These are phyloP conservation scores for Salvia splendens DNA, from an alignment of 257 asterid genomes.

Conservation along the genomic window DNA sequence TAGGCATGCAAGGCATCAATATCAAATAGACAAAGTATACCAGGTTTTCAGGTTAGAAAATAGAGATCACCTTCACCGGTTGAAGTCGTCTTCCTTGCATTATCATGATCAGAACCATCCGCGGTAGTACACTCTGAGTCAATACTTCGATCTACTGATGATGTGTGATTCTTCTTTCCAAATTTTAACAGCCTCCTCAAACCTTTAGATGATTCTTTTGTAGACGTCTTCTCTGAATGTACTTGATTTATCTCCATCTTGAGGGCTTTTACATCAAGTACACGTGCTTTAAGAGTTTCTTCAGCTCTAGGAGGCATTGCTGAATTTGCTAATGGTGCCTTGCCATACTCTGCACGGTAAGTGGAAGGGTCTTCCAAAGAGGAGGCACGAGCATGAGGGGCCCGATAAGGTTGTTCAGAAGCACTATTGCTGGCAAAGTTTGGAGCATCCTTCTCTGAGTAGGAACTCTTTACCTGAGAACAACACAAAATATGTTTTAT, in stretches of 20 bases:
- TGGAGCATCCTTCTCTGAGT: constrained; percentile 46
- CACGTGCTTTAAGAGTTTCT: constrained; percentile 47
- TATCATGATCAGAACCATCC: constrained; percentile 48
- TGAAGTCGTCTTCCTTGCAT: constrained; percentile 42
- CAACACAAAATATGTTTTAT: constrained; percentile 15
- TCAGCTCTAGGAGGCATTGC: constrained; percentile 42
- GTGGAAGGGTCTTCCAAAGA: constrained; percentile 70
- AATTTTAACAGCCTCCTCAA: constrained; percentile 76
- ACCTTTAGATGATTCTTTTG: constrained; percentile 80
- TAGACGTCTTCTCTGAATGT: constrained; percentile 48
- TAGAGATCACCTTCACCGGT: constrained; percentile 72
- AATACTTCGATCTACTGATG: constrained; percentile 62
- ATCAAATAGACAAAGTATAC: constrained; percentile 15
- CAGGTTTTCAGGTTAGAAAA: constrained; percentile 30
- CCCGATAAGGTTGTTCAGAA: constrained; percentile 52
- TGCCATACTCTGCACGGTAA: constrained; percentile 46
- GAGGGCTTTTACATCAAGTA: constrained; percentile 45
- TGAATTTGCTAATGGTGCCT: constrained; percentile 43
- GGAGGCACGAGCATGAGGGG: constrained; percentile 70
- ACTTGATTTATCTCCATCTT: constrained; percentile 48
- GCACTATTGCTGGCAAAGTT: constrained; percentile 32
- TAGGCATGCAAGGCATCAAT: constrained; percentile 18
- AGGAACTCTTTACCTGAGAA: constrained; percentile 46
- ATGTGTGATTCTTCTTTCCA: constrained; percentile 70
- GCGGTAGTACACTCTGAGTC: constrained; percentile 57